Percentiles rank a stretch among this genome's conserved stretches.
phyloP scores from a whole-genome alignment of 345 rosid genomes.

The Heritiera fomes region DNA sequence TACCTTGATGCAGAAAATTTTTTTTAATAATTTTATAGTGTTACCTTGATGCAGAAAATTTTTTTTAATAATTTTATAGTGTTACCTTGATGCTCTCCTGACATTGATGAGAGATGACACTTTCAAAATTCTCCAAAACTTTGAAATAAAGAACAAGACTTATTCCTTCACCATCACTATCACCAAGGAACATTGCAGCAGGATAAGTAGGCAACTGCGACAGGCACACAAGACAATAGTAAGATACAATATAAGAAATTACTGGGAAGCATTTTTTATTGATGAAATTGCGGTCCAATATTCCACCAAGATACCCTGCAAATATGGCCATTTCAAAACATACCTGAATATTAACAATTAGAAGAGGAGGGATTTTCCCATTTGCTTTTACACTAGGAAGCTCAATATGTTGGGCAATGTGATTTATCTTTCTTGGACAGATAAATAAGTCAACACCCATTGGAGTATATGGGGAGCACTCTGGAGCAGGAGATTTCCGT shows the following conservation, averaged over 20 bases:
- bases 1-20: too few species aligned
- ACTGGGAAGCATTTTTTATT: background rate
- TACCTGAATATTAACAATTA: slow-evolving; percentile 94
- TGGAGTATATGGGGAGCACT: slow-evolving; percentile 60
- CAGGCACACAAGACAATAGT: slow-evolving; percentile 17
- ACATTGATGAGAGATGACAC: slow-evolving; percentile 55
- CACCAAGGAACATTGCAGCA: slow-evolving; percentile 86
- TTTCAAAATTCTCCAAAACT: slow-evolving; percentile 61
- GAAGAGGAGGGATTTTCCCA: slow-evolving; percentile 71
- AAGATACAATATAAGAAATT: background rate
- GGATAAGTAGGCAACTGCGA: slow-evolving; percentile 92
- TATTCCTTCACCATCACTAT: slow-evolving; percentile 92
- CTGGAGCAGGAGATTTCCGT: slow-evolving; percentile 68
- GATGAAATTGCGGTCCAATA: background rate
- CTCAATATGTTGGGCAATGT: slow-evolving; percentile 86
- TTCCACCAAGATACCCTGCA: background rate
- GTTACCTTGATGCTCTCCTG: slow-evolving; percentile 75
- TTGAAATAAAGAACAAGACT: slow-evolving; percentile 87
- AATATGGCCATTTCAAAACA: background rate
- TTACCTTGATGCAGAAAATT: too few species aligned
- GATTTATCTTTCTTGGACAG: slow-evolving; percentile 81
- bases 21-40: background rate
- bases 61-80: background rate
- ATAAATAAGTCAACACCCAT: slow-evolving; percentile 78
- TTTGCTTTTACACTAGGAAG: slow-evolving; percentile 70